Evolutionary conservation across 495 filamentous ascomycete species (phyloP), one percentile per base, ranked within the genome.

Genomic region (Xylaria palmicola): DNA sequence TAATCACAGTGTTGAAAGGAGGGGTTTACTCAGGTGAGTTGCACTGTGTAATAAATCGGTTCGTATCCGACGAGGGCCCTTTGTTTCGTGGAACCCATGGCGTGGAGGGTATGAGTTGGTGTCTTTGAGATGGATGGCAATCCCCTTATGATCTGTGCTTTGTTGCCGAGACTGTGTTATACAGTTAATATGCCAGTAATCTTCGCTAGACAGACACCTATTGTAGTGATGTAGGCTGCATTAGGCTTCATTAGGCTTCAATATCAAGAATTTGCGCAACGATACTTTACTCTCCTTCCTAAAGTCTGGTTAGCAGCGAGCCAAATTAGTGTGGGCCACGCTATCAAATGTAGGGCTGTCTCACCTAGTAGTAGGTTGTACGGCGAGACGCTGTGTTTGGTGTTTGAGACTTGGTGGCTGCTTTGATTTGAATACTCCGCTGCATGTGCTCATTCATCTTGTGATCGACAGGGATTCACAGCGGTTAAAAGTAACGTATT

Each of bases 381-480:
- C 57, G 48, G 57, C 57, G 57, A 59, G 57, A 39, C 57, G 57
- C 37, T 24, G 36, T 52, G 56, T 50, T 20, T 60, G 57, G 36
- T 52, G 56, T 50, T 20, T 60, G 57, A 52, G 48, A 34, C 47
- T 26, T 52, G 36, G 36, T 43, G 32, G 32, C 57, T 26, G 52
- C 29, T 51, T 26, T 60, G 57, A 60, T 52, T 29, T 32, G 43
- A 41, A 59, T 41, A 22, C 17, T 39, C 24, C 45, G 24, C 32
- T 59, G 45, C 44, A 32, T 58, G 24, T 52, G 49, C 49, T 3
- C 13, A n/a, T 0, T 37, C 37, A 15, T 27, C 32, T 6, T 49
- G 43, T 17, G 30, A 26, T 32, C 40, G 24, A 44, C 20, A 12
- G 10, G 34, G 19, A 24, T 13, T 8, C 36, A 10, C n/a, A 50